Evolutionary conservation across 192 early-diverging fungal species (phyloP), one percentile per base, ranked within the genome.

Genomic region (Linnemannia exigua): DNA sequence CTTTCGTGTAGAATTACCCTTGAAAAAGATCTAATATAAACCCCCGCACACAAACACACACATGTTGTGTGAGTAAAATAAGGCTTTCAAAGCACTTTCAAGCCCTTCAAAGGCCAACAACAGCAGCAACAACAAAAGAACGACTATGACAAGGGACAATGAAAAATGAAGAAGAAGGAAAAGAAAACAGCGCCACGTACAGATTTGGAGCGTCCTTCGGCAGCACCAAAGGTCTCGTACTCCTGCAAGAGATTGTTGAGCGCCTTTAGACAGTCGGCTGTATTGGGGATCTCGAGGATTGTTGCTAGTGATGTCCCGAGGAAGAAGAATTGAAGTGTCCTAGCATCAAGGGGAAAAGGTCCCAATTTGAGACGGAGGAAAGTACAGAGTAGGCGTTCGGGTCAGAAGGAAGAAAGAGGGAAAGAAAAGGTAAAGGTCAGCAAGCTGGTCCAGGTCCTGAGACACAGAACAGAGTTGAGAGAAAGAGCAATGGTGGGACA

Each of bases 281-380:
- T 61, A 31, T 28, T 77, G 11, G 81, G 81, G 33, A 84, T 84
- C 19, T 84, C 81, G 16, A 84, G 76, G 50, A 78, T 84, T 8
- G 81, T 72, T 17, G 81, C 81, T 22, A 84, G 22, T 5, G 81
- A 78, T 68, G 81, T 84, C 17, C 81, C 81, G 14, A 77, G 36
- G 51, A 68, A 68, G 35, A 84, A 84, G 72, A 72, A 84, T 5
- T 73, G 71, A 9, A 73, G 20, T 7, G 81, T 50, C 67, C 81
- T 84, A 63, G 14, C 8, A 3, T 11, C 4, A 11, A 28, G 2
- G 48, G 15, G n/a, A 1, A 15, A 31, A 54, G 12, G 6, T 16
- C 6, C 17, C 4, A 28, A 25, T 73, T 11, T 20, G 20, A 35
- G 46, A 28, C 4, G 31, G 72, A 6, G 11, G 8, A 16, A 19